Percentiles rank a stretch among this genome's conserved stretches.
These are phyloP conservation scores for Xylaria sp. DNA, from an alignment of 2,329 filamentous ascomycete species.

Conservation along the genomic window DNA sequence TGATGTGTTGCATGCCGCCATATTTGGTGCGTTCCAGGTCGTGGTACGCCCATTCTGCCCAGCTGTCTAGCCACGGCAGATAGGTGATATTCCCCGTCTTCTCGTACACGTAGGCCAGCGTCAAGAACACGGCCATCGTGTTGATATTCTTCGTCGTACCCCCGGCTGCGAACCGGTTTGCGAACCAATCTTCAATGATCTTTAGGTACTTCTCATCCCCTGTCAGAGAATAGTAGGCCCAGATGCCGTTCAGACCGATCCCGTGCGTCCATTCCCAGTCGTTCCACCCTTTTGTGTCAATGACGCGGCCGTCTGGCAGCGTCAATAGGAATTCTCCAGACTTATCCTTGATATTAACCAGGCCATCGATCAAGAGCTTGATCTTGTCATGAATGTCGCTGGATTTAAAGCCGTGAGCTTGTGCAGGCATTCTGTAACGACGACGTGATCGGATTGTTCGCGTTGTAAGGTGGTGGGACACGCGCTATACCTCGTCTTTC, in stretches of 20 bases:
- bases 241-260: slow-evolving; percentile 82
- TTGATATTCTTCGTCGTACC: slow-evolving; percentile 88
- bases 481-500: not conserved
- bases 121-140: slow-evolving; percentile 83
- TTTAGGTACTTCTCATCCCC: slow-evolving; percentile 68
- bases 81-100: slow-evolving; percentile 75
- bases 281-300: slow-evolving; percentile 87
- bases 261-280: slow-evolving; percentile 88
- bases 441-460: not conserved
- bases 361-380: slow-evolving; percentile 74
- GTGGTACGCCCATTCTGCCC: slow-evolving; percentile 86
- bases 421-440: slow-evolving; percentile 52
- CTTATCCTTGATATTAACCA: slow-evolving; percentile 81
- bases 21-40: slow-evolving; percentile 77
- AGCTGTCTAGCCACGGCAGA: slow-evolving; percentile 80
- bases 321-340: slow-evolving; percentile 79
- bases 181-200: slow-evolving; percentile 80
- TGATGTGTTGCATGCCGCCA: slow-evolving; percentile 80
- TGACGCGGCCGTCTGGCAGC: slow-evolving; percentile 77
- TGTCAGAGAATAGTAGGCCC: slow-evolving; percentile 82
- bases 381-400: slow-evolving; percentile 66
- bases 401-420: slow-evolving; percentile 59
- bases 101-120: slow-evolving; percentile 82
- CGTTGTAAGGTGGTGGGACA: not conserved
- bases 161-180: slow-evolving; percentile 72